Conservation (phyloP, 306 rosid genomes). For the Fragaria vesca region DNA sequence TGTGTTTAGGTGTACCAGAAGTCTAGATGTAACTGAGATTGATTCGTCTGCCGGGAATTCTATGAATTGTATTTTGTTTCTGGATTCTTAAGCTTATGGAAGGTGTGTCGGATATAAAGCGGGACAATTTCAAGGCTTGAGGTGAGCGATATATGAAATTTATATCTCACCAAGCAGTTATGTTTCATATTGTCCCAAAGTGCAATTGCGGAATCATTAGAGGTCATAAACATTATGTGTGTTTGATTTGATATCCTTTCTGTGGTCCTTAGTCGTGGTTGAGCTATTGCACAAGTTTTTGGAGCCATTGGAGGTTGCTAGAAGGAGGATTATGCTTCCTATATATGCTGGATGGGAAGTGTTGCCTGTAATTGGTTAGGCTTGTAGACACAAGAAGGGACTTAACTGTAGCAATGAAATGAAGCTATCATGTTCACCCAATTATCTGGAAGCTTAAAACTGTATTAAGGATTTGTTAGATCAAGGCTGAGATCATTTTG, state of each 20-base stretch:
- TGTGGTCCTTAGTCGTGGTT: background rate
- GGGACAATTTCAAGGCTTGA: background rate
- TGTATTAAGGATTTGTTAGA: background rate
- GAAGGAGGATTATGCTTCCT: background rate
- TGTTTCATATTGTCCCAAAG: background rate
- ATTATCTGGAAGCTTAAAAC: background rate
- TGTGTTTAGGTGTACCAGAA: background rate
- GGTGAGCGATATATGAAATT: background rate
- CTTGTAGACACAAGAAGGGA: background rate
- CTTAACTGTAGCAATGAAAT: background rate
- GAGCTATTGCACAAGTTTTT: background rate
- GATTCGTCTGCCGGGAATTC: background rate
- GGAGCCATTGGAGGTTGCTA: background rate
- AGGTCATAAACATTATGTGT: background rate
- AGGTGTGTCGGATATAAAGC: background rate
- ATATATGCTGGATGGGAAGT: background rate
- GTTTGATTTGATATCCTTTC: background rate
- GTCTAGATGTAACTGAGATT: background rate
- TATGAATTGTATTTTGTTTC: background rate
- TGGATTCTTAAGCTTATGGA: background rate
- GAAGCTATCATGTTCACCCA: background rate
- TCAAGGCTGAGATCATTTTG: background rate
- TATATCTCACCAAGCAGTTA: background rate
- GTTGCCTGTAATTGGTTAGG: background rate
- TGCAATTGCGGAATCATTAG: background rate